Percentiles rank a stretch among this genome's conserved stretches.
Conservation (phyloP, 2,329 filamentous ascomycete species). For the Xylariaceae sp. region DNA sequence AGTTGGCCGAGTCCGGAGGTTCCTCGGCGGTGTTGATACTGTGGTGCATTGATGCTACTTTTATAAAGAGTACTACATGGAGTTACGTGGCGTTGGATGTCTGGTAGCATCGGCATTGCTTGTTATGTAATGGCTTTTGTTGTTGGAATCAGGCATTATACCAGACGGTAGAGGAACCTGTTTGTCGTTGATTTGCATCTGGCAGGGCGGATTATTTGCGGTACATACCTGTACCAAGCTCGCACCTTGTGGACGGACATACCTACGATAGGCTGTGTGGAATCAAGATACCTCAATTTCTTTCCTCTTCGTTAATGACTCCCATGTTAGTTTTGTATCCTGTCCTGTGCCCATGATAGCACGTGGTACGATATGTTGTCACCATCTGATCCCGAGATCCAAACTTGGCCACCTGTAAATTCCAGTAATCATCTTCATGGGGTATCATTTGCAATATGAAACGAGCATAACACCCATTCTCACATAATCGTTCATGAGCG, state of each 20-base stretch:
- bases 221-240: not conserved
- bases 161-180: not conserved
- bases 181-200: slow-evolving; percentile 6
- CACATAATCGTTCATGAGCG: too few species aligned
- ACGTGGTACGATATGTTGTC: too few species aligned
- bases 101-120: not conserved
- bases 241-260: not conserved
- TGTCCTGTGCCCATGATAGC: too few species aligned
- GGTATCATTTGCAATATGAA: too few species aligned
- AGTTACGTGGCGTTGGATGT: slow-evolving; percentile 6
- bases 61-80: not conserved
- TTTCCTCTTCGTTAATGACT: too few species aligned
- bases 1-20: slow-evolving; percentile 77
- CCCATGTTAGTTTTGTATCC: too few species aligned
- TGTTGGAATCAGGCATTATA: slow-evolving; percentile 6
- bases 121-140: not conserved
- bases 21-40: slow-evolving; percentile 79
- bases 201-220: not conserved
- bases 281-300: slow-evolving; percentile 8
- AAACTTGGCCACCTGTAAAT: too few species aligned
- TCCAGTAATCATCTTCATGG: too few species aligned
- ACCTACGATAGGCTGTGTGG: too few species aligned
- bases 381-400: too few species aligned
- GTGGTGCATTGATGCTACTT: slow-evolving; percentile 56
- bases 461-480: too few species aligned